phyloP scores from a whole-genome alignment of 2,329 filamentous ascomycete genomes.

The Albophoma yamanashiensis region DNA sequence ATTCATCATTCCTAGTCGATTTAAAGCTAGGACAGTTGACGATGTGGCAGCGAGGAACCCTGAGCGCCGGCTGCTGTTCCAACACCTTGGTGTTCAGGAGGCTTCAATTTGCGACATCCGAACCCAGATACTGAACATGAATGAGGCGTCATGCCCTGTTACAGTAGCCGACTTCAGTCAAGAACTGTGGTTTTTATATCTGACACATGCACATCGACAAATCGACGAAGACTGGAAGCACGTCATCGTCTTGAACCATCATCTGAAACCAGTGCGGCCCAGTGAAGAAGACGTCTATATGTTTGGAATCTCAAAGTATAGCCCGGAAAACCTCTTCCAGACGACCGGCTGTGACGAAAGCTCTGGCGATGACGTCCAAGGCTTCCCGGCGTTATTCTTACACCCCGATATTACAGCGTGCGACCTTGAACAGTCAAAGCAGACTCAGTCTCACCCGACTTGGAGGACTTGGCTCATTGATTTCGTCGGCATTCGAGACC shows the following conservation, averaged over 20 bases:
- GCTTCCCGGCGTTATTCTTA: background rate
- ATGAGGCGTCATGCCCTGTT: background rate
- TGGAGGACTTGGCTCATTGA: slow-evolving; percentile 1
- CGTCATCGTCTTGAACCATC: background rate
- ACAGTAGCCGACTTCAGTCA: background rate
- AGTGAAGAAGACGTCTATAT: slow-evolving; percentile 1
- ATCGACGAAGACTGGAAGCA: background rate
- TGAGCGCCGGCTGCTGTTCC: background rate
- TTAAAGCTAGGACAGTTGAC: background rate
- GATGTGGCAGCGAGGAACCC: background rate
- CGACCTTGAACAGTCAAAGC: background rate
- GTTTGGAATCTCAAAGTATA: background rate
- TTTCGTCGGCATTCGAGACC: background rate
- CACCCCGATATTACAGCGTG: background rate
- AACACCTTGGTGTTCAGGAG: background rate
- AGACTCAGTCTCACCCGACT: background rate
- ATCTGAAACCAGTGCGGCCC: background rate
- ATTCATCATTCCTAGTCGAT: background rate
- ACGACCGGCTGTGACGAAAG: background rate
- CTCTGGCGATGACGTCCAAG: background rate
- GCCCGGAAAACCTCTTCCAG: background rate
- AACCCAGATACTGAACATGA: background rate
- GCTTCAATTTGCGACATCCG: background rate
- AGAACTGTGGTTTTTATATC: background rate
- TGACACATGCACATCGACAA: background rate